Evolutionary conservation across 306 rosid species (phyloP).

Genomic region (Prunus mongolica): DNA sequence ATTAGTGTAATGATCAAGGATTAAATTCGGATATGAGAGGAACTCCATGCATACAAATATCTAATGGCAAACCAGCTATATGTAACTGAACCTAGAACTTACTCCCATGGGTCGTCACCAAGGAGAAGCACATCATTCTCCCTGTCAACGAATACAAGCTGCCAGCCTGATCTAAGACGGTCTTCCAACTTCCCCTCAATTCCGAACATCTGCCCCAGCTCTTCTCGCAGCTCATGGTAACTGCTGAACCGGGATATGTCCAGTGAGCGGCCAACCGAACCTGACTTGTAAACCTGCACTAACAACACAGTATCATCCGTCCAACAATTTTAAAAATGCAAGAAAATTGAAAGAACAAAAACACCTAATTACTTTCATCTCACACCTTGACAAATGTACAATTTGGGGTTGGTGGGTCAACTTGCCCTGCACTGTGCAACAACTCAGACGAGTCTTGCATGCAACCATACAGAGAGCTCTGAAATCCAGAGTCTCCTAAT

Average conservation of each 20-base stretch:
- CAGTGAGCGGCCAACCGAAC: slow-evolving; percentile 85
- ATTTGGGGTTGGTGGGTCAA: slow-evolving; percentile 54
- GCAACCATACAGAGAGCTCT: slow-evolving; percentile 51
- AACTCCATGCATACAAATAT: not conserved
- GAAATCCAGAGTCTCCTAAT: slow-evolving; percentile 66
- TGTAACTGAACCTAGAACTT: slow-evolving; percentile 36
- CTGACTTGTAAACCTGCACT: slow-evolving; percentile 73
- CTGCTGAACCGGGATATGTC: slow-evolving; percentile 93
- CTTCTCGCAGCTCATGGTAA: slow-evolving; percentile 87
- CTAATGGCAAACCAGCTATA: not conserved
- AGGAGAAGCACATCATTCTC: slow-evolving; percentile 96
- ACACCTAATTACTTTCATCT: slow-evolving; percentile 7
- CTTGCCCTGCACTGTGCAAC: slow-evolving; percentile 62
- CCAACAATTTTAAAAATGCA: slow-evolving; percentile 10
- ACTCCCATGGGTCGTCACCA: slow-evolving; percentile 97
- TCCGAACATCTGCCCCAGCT: slow-evolving; percentile 85
- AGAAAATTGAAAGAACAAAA: slow-evolving; percentile 6
- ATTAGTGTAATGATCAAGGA: not conserved
- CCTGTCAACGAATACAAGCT: slow-evolving; percentile 98
- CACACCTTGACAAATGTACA: slow-evolving; percentile 75
- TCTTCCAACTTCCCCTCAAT: slow-evolving; percentile 90
- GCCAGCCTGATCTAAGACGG: slow-evolving; percentile 99
- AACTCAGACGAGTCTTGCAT: slow-evolving; percentile 68
- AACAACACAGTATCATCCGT: slow-evolving; percentile 25
- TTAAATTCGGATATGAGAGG: not conserved